A percentile compares a stretch with the other conserved stretches of the same genome.
Conservation (phyloP, 1,139 yeast species). For the Kurtzmaniella quercitrusa region DNA sequence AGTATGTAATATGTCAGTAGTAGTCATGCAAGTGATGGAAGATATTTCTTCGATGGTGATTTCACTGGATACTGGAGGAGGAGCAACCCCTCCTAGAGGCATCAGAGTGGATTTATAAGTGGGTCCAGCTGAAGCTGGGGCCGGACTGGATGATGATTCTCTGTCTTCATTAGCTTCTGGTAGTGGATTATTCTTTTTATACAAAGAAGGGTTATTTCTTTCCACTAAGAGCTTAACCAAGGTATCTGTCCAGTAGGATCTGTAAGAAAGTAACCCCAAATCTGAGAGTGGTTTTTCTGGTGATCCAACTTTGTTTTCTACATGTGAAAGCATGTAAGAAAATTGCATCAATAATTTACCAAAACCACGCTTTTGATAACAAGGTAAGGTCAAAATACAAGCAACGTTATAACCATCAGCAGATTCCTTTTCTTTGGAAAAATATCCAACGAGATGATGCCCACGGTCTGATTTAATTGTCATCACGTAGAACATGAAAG, state of each 20-base stretch:
- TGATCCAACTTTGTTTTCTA: constrained; percentile 87
- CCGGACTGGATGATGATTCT: constrained; percentile 20
- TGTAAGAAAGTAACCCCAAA: constrained; percentile 84
- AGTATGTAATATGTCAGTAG: constrained; percentile 91
- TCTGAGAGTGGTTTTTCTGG: constrained; percentile 98
- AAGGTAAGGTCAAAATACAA: constrained; percentile 92
- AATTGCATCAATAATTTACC: constrained; percentile 90
- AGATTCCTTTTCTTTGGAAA: constrained; percentile 93
- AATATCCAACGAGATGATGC: constrained; percentile 93
- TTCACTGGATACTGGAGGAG: constrained; percentile 41
- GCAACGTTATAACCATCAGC: constrained; percentile 97
- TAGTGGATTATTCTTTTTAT: constrained; percentile 35
- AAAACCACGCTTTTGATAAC: constrained; percentile 91
- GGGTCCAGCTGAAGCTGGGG: constrained; percentile 8
- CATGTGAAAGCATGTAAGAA: constrained; percentile 82
- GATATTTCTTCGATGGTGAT: constrained; percentile 93
- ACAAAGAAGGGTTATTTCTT: constrained; percentile 38
- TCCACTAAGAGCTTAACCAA: constrained; percentile 73
- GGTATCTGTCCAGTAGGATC: constrained; percentile 96
- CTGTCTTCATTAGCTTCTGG: constrained; percentile 23
- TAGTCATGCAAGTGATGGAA: constrained; percentile 85
- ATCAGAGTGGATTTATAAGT: constrained; percentile 1
- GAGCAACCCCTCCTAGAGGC: not conserved
- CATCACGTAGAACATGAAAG: constrained; percentile 93
- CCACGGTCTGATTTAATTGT: constrained; percentile 83